Base-by-base conservation (phyloP, 164 flowering plant species). In the Stephania yunnanensis region DNA sequence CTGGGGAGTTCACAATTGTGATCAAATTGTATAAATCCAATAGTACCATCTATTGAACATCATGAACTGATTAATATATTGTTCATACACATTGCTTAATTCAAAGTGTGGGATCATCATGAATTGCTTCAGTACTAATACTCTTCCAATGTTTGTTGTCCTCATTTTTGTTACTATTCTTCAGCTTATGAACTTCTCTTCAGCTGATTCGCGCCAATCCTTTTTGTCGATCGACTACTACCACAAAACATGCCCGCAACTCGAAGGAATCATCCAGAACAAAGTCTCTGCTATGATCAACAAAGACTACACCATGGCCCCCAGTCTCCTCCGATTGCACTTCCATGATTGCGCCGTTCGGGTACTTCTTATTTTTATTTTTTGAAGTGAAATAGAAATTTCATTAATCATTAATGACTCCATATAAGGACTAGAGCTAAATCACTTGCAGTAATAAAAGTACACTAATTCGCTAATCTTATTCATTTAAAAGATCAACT, bases 311-410 rank as follows among this genome's bases (percentile, higher is more conserved):
- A 86, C 89, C 12, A 66, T 93, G 46, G 92, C 87, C 69, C 78
- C 97, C 20, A 75, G 84, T 71, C 85, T 93, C 84, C 72, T 93
- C 3, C 83, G 95, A 78, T 76, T 93, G 79, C 93, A 89, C 71
- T 93, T 90, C 83, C 97, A 88, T 65, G 94, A 93, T 72, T 89
- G 92, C 48, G 81, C 85, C 15, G 86, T 88, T 20, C 76, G 90
- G 86, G 95, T 93, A 85, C 70, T 10, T 46, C 1, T 25, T 25
- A 25, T 25, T 25, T 25, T 25, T 25, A 25, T 25, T 25, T 25
- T 25, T 25, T 25, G 25, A 25, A 25, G 25, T 25, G 25, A 25
- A 25, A 25, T 25, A 25, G 0, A 0, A 0, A 25, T 25, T 25
- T 25, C 25, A 25, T 25, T 25, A 25, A 25, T 25, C 25, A 25